Evolutionary conservation across 352 stramenopile genomes (phyloP).

Genomic region (Globisporangium uncinulatum): DNA sequence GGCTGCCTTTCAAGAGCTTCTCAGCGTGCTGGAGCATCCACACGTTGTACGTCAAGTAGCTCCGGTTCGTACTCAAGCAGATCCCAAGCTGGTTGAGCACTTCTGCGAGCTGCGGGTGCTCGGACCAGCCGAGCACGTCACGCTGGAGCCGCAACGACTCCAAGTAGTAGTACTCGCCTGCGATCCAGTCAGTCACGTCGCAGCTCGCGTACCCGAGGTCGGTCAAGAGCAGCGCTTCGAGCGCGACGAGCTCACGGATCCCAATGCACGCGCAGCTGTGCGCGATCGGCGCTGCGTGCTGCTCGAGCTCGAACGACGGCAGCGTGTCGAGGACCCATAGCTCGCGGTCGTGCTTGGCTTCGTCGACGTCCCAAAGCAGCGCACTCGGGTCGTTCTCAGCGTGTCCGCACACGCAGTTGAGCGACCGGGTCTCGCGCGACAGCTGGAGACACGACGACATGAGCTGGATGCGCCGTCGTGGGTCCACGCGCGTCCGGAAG

Average conservation of each 20-base stretch:
- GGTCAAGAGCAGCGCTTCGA: conserved; percentile 69
- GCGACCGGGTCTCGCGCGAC: conserved; percentile 52
- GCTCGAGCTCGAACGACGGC: conserved; percentile 52
- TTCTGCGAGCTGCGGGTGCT: conserved; percentile 75
- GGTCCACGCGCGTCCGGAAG: conserved; percentile 70
- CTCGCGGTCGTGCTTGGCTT: conserved; percentile 66
- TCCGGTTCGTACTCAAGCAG: conserved; percentile 66
- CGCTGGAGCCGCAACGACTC: conserved; percentile 73
- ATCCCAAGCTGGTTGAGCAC: conserved; percentile 79
- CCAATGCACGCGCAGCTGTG: conserved; percentile 58
- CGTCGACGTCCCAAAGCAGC: conserved; percentile 68
- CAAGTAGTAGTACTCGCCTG: conserved; percentile 70
- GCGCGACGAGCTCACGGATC: conserved; percentile 64
- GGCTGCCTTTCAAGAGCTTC: conserved; percentile 54
- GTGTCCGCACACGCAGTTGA: conserved; percentile 68
- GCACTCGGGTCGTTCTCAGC: conserved; percentile 62
- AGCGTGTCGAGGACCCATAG: conserved; percentile 53
- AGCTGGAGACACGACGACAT: conserved; percentile 70
- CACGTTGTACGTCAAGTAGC: conserved; percentile 64
- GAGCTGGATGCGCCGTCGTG: conserved; percentile 57
- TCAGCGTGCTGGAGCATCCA: conserved; percentile 76
- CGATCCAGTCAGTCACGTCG: conserved; percentile 73
- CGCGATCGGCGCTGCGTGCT: conserved; percentile 18
- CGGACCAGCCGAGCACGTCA: conserved; percentile 67
- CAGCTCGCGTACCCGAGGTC: conserved; percentile 76